Percentiles rank a stretch among this genome's conserved stretches.
phyloP scores from a whole-genome alignment of 2,329 filamentous ascomycete species.

The Cladosporium sp. region DNA sequence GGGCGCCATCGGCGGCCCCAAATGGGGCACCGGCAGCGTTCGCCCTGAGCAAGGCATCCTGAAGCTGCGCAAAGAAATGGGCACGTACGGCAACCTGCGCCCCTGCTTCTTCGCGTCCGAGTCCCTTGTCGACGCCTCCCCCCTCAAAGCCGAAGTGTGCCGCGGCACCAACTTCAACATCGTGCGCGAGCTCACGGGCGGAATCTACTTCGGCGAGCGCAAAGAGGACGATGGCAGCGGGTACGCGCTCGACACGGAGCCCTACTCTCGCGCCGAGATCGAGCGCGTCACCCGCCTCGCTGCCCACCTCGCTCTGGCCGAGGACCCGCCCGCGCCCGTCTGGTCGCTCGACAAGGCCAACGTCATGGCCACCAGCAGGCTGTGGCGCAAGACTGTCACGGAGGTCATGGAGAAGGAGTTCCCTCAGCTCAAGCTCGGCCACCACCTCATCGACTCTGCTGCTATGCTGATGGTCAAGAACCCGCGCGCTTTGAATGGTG shows the following conservation, averaged over 20 bases:
- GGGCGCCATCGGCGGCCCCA: slow-evolving; percentile 90
- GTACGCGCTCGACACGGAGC: slow-evolving; percentile 76
- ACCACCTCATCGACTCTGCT: slow-evolving; percentile 94
- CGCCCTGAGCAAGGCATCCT: slow-evolving; percentile 92
- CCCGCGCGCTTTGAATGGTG: slow-evolving; percentile 79
- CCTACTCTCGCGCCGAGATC: slow-evolving; percentile 79
- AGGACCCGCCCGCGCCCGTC: slow-evolving; percentile 56
- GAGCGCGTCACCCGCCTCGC: slow-evolving; percentile 83
- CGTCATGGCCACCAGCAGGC: slow-evolving; percentile 80
- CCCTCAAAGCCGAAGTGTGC: slow-evolving; percentile 81
- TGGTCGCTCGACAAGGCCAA: slow-evolving; percentile 95
- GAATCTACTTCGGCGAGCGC: slow-evolving; percentile 92
- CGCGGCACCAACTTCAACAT: slow-evolving; percentile 87
- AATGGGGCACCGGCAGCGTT: slow-evolving; percentile 89
- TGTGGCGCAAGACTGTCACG: slow-evolving; percentile 84
- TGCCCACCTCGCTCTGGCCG: slow-evolving; percentile 72
- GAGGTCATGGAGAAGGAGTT: slow-evolving; percentile 87
- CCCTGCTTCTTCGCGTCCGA: slow-evolving; percentile 95
- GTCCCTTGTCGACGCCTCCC: slow-evolving; percentile 75
- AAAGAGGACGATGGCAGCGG: slow-evolving; percentile 74
- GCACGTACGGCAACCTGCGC: slow-evolving; percentile 89
- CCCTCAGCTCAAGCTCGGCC: slow-evolving; percentile 75
- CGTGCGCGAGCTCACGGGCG: slow-evolving; percentile 85
- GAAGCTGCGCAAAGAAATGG: slow-evolving; percentile 85
- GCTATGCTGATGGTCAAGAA: slow-evolving; percentile 98